Evolutionary conservation across 2,329 filamentous ascomycete genomes (phyloP).

Genomic region (Cladobotryum protrusum): DNA sequence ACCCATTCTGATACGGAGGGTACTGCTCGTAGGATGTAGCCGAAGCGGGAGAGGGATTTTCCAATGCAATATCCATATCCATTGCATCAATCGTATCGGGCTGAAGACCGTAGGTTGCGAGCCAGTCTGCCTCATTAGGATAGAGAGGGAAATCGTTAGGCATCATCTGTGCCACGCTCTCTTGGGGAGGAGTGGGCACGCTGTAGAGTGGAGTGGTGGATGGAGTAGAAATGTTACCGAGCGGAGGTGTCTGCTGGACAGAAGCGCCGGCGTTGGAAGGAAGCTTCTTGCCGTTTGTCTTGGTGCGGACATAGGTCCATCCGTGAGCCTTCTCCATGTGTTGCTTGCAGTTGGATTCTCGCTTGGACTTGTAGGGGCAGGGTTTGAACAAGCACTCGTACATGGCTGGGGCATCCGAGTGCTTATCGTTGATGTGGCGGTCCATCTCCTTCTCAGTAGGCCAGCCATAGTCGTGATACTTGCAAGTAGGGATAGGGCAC

Average conservation of each 20-base stretch:
- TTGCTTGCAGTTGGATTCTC: constrained; percentile 95
- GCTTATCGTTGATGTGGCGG: constrained; percentile 93
- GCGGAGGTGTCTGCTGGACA: constrained; percentile 49
- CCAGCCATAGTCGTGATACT: constrained; percentile 85
- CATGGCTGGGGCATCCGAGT: constrained; percentile 71
- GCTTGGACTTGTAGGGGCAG: constrained; percentile 91
- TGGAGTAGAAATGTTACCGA: constrained; percentile 58
- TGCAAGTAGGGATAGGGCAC: constrained; percentile 75
- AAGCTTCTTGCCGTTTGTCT: constrained; percentile 73
- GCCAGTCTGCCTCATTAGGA: constrained; percentile 41
- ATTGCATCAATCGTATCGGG: constrained; percentile 34
- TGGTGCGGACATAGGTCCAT: constrained; percentile 85
- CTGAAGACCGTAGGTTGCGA: constrained; percentile 26
- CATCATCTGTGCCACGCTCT: constrained; percentile 30
- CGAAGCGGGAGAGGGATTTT: constrained; percentile 34
- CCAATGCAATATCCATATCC: constrained; percentile 36
- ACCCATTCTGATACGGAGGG: constrained; percentile 54
- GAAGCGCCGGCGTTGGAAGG: constrained; percentile 40
- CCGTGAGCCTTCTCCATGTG: constrained; percentile 97
- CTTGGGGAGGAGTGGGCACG: constrained; percentile 53
- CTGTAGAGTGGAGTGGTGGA: constrained; percentile 45
- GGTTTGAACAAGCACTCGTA: constrained; percentile 77
- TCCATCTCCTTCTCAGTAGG: constrained; percentile 97
- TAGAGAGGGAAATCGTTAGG: constrained; percentile 45
- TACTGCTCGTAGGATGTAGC: constrained; percentile 43